Evolutionary conservation across 2,329 filamentous ascomycete species (phyloP).

Genomic region (Fusarium abutilonis): DNA sequence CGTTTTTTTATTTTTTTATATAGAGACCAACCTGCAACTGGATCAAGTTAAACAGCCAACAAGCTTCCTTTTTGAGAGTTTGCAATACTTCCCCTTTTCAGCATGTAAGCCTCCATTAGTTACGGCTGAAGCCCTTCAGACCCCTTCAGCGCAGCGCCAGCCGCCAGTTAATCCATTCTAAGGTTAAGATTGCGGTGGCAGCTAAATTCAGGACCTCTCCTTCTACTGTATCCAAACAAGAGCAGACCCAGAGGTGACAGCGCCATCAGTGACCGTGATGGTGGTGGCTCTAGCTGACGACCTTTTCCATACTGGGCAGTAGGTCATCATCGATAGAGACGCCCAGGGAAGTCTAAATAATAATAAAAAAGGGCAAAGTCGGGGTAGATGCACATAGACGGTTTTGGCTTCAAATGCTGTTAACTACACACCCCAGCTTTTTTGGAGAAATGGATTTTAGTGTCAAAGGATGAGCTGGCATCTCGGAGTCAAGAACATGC

Average conservation of each 20-base stretch:
- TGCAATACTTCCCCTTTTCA: slow-evolving; percentile 20
- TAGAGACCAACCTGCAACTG: slow-evolving; percentile 11
- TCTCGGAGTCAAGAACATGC: slow-evolving; percentile 11
- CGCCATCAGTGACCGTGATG: slow-evolving; percentile 15
- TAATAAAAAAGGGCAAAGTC: slow-evolving; percentile 9
- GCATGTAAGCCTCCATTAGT: slow-evolving; percentile 4
- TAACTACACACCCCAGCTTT: slow-evolving; percentile 32
- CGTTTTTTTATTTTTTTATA: slow-evolving; percentile 1
- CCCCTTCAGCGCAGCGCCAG: slow-evolving; percentile 9
- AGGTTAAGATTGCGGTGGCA: slow-evolving; percentile 43
- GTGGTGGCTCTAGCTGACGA: slow-evolving; percentile 38
- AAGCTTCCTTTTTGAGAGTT: slow-evolving; percentile 1
- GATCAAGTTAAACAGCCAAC: background rate
- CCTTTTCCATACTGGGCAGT: slow-evolving; percentile 28
- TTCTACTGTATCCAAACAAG: slow-evolving; percentile 20
- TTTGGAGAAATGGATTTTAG: slow-evolving; percentile 21
- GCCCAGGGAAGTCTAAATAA: slow-evolving; percentile 12
- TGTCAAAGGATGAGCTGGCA: slow-evolving; percentile 13
- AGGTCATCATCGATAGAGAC: slow-evolving; percentile 8
- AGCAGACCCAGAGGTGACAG: slow-evolving; percentile 21
- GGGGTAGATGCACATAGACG: slow-evolving; percentile 38
- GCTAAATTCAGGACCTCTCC: slow-evolving; percentile 34
- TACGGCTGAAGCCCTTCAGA: slow-evolving; percentile 4
- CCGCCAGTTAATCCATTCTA: slow-evolving; percentile 15
- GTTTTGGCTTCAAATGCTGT: slow-evolving; percentile 26